Percentiles rank a stretch among this genome's conserved stretches.
phyloP scores from a whole-genome alignment of 2,329 filamentous ascomycete genomes.

The Penicillium capsulatum region DNA sequence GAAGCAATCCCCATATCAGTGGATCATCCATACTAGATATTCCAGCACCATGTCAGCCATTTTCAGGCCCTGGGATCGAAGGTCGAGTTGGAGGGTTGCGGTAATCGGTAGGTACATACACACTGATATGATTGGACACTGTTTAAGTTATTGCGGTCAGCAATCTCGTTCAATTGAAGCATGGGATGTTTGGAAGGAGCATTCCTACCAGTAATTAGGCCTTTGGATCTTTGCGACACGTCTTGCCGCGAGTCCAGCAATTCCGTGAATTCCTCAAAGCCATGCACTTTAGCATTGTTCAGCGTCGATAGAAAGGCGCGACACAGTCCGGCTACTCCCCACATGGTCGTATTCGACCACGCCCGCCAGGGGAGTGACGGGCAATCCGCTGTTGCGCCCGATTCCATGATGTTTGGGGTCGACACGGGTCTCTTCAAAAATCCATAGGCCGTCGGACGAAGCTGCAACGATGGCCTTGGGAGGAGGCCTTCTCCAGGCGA shows the following conservation, averaged over 20 bases:
- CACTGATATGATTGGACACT: constrained; percentile 86
- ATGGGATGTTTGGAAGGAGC: constrained; percentile 13
- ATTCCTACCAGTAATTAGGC: constrained; percentile 70
- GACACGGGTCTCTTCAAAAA: constrained; percentile 17
- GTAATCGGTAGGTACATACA: constrained; percentile 59
- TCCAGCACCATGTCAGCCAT: constrained; percentile 27
- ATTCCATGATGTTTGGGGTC: constrained; percentile 35
- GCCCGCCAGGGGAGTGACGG: constrained; percentile 59
- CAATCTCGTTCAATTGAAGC: neutral
- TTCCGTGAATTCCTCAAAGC: constrained; percentile 69
- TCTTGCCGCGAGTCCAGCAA: constrained; percentile 70
- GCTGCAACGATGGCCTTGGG: constrained; percentile 9
- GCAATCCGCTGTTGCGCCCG: constrained; percentile 40
- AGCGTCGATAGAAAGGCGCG: constrained; percentile 70
- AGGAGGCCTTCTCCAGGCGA: constrained; percentile 8
- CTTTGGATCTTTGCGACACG: constrained; percentile 62
- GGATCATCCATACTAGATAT: constrained; percentile 79
- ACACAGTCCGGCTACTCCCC: constrained; percentile 65
- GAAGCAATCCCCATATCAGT: constrained; percentile 85
- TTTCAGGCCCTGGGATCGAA: constrained; percentile 12
- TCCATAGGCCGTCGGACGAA: constrained; percentile 20
- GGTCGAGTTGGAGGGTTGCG: constrained; percentile 13
- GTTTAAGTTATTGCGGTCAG: constrained; percentile 7
- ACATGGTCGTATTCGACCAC: constrained; percentile 70
- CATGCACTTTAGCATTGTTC: constrained; percentile 71